Conservation (phyloP, 2,329 filamentous ascomycete species). For the Gremmenia infestans region DNA sequence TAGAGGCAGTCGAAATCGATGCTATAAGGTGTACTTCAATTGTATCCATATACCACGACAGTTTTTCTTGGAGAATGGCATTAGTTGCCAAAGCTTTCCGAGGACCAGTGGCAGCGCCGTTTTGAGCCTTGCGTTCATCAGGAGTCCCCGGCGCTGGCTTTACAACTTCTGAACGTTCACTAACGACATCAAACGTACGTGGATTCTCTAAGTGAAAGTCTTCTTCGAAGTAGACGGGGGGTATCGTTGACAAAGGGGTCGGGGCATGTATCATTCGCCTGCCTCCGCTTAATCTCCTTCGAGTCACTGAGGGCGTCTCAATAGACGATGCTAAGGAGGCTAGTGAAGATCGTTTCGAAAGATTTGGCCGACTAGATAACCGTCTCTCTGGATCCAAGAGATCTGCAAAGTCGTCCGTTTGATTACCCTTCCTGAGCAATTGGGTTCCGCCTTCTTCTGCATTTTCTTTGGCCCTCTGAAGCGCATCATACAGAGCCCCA, state of each 20-base stretch:
- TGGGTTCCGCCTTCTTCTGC: constrained; percentile 55
- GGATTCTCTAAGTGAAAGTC: constrained; percentile 95
- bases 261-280: constrained; percentile 64
- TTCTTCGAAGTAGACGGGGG: constrained; percentile 88
- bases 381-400: constrained; percentile 33
- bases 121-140: constrained; percentile 50
- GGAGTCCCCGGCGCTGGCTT: constrained; percentile 52
- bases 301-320: constrained; percentile 32
- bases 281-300: constrained; percentile 46
- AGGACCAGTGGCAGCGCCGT: constrained; percentile 54
- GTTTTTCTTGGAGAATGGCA: constrained; percentile 93
- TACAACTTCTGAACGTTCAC: constrained; percentile 93
- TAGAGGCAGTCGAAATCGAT: constrained; percentile 91
- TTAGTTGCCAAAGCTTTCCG: constrained; percentile 92
- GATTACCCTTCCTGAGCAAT: constrained; percentile 27
- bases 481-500: constrained; percentile 80
- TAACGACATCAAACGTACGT: constrained; percentile 92
- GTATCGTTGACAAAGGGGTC: constrained; percentile 87
- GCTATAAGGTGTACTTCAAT: constrained; percentile 96
- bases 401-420: constrained; percentile 35
- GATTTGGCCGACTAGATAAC: constrained; percentile 20
- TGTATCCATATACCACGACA: constrained; percentile 99
- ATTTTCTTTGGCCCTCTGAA: constrained; percentile 76
- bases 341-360: constrained; percentile 37
- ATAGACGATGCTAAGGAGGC: constrained; percentile 36